Base-by-base conservation (phyloP, 768 basidiomycete genomes). In the Naganishia antarctica region DNA sequence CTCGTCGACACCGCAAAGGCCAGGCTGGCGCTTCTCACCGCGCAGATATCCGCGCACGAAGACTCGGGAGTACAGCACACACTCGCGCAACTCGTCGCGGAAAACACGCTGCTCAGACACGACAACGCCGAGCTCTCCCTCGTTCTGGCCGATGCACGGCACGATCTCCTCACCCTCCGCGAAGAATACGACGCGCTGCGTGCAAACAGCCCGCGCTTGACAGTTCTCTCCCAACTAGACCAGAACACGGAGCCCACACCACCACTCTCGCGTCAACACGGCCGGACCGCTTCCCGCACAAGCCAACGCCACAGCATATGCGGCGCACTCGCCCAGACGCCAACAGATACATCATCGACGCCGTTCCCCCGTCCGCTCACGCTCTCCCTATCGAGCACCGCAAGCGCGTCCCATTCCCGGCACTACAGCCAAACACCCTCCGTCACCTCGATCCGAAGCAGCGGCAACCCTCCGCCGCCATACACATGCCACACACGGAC, bases 41-140 rank as follows among this genome's bases (percentile, higher is more conserved):
- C 53, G 13, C 53, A 57, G 18, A 25, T 57, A n/a, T n/a, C n/a
- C 2, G 23, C 73, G 16, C 50, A 70, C 5, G 73, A 72, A 28
- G 67, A 63, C 46, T 70, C 75, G 5, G 72, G 73, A 62, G 71
- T 73, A 26, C 74, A 74, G 40, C 53, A 66, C n/a, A 85, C 91
- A 13, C 79, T 96, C 15, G 90, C 91, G 73, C 85, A 86, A n/a
- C 81, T 94, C 31, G 90, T 92, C 8, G 84, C 85, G 34, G 89
- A 90, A 70, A 94, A 91, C 70, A 89, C 92, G 69, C 81, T 81
- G 26, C 78, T 93, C 59, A 89, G 89, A 75, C 85, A 84, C 21
- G 90, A 91, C 70, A 90, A 89, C 64, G 82, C 83, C 7, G 90
- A 94, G 71, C 78, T 94, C 50, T 87, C 88, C 64, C 83, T 82